Evolutionary conservation across 106 monocot genomes (phyloP).

Genomic region (Dioscorea zingiberensis): DNA sequence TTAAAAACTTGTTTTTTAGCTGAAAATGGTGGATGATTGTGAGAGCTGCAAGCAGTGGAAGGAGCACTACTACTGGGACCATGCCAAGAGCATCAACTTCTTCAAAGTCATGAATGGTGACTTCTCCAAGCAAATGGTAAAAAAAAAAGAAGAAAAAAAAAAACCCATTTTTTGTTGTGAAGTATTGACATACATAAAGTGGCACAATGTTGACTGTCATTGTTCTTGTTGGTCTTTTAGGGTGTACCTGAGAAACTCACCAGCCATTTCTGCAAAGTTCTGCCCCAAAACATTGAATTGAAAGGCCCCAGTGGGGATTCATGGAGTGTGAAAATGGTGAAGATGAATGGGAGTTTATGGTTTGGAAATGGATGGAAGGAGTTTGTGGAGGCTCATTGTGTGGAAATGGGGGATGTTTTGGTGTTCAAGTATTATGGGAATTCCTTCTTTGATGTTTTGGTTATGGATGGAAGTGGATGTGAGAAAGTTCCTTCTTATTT

Average conservation of each 20-base stretch:
- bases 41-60: background rate
- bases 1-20: too few relatives aligned
- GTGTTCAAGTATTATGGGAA: slow-evolving; percentile 25
- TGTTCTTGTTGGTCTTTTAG: background rate
- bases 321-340: slow-evolving; percentile 20
- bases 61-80: slow-evolving; percentile 9
- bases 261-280: slow-evolving; percentile 4
- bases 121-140: background rate
- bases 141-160: too few relatives aligned
- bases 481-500: slow-evolving; percentile 23
- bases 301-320: slow-evolving; percentile 17
- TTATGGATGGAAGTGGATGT: slow-evolving; percentile 20
- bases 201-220: background rate
- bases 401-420: slow-evolving; percentile 16
- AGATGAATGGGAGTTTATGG: slow-evolving; percentile 8
- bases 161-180: background rate
- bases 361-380: slow-evolving; percentile 24
- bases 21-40: background rate
- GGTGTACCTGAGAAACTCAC: slow-evolving; percentile 22
- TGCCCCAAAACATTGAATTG: slow-evolving; percentile 16
- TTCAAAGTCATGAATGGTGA: slow-evolving; percentile 9
- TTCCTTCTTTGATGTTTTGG: slow-evolving; percentile 20
- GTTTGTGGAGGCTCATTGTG: slow-evolving; percentile 20
- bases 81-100: background rate
- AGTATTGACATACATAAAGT: background rate